Base-by-base conservation (phyloP, 257 asterid species). In the Thymus mandschuricus region DNA sequence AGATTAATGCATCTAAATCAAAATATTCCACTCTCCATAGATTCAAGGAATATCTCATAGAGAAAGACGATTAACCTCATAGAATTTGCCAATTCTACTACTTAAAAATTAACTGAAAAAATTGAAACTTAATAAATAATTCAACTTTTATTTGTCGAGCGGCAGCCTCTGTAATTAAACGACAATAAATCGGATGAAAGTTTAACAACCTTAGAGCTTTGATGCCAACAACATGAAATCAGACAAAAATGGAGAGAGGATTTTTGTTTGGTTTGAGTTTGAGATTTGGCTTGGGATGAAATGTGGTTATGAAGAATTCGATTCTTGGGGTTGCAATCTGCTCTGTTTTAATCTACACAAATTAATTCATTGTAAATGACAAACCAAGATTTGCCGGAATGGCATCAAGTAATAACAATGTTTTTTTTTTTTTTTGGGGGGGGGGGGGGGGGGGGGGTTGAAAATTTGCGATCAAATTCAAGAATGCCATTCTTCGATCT, bases 271-370 rank as follows among this genome's bases (percentile, higher is more conserved):
- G 75, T 64, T 46, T 41, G 44, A 21, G 44, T 52, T 54, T 35
- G 54, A 62, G 52, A 21, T 61, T 59, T 51, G 79, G 64, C 58
- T 40, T 74, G 60, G 45, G 5, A 30, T 46, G 21, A 29, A 10
- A 2, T 51, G 43, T 59, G 34, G 46, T 74, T 34, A 5, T 64
- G 58, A 44, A 59, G 35, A 62, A 8, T 38, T 40, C 52, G 52
- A 10, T 40, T 62, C 51, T 40, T 41, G 34, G 68, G 51, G 1
- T 59, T 59, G 28, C 45, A 59, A 3, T 11, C 5, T 6, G 13
- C 64, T 11, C 28, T 55, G 62, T 57, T 57, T 9, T 29, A 3
- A 57, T 57, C 62, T 57, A 55, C 33, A 8, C 5, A 4, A 1
- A 2, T 6, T 0, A 57, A 5, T 10, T 57, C 1, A 4, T 4